These are phyloP conservation scores for Pseudogymnoascus sp. DNA, from an alignment of 2,329 filamentous ascomycete genomes.

Conservation along the genomic window DNA sequence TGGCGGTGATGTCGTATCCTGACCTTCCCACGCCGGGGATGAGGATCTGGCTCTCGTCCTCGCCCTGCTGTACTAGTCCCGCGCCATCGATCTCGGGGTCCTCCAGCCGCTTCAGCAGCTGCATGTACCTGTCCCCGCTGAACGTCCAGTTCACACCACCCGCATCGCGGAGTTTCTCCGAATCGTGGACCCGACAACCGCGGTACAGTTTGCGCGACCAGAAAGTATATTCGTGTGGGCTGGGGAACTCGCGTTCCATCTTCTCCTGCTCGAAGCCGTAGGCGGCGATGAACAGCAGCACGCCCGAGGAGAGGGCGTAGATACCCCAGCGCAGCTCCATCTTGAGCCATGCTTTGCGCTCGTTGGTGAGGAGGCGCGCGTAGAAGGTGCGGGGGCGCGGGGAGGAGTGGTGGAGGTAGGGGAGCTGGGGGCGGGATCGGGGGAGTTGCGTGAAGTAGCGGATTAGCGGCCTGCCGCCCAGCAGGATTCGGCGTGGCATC, in stretches of 20 bases:
- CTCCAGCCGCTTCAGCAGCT: constrained; percentile 61
- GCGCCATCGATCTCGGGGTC: constrained; percentile 61
- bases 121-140: constrained; percentile 53
- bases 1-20: constrained; percentile 59
- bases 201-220: constrained; percentile 62
- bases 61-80: constrained; percentile 46
- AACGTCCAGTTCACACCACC: constrained; percentile 54
- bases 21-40: constrained; percentile 49
- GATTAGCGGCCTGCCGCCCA: constrained; percentile 25
- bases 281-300: constrained; percentile 52
- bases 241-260: constrained; percentile 69
- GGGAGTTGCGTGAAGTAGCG: constrained; percentile 51
- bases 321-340: constrained; percentile 62
- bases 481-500: neutral
- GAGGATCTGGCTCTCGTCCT: constrained; percentile 45
- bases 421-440: constrained; percentile 53
- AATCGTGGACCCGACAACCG: constrained; percentile 34
- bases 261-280: constrained; percentile 66
- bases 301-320: constrained; percentile 57
- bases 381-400: constrained; percentile 40
- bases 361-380: constrained; percentile 71
- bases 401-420: constrained; percentile 55
- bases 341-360: constrained; percentile 62
- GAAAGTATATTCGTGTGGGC: constrained; percentile 74
- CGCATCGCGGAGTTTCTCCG: constrained; percentile 19